Conservation (phyloP, 257 asterid genomes). For the Solanum etuberosum region DNA sequence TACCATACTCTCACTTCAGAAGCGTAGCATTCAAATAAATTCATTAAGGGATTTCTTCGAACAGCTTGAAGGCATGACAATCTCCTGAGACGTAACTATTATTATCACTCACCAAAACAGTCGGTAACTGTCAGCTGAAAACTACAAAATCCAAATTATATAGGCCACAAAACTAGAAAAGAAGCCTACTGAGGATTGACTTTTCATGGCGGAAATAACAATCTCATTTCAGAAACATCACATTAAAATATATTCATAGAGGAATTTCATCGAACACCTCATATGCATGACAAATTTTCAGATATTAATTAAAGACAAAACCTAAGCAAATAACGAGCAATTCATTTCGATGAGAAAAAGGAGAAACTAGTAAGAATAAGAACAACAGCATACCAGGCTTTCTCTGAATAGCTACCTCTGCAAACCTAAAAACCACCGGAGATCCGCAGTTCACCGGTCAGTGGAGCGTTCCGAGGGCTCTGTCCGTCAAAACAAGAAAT, state of each 20-base stretch:
- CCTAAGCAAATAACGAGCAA: neutral
- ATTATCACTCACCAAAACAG: neutral
- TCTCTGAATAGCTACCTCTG: neutral
- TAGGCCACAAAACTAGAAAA: neutral
- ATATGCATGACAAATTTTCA: neutral
- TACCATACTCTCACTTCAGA: neutral
- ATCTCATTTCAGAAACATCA: neutral
- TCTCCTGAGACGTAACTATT: neutral
- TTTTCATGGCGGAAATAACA: neutral
- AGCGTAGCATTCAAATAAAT: neutral
- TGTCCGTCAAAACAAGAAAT: neutral
- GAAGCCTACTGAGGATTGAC: neutral
- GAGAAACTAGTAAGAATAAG: neutral
- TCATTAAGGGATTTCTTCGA: neutral
- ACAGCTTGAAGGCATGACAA: neutral
- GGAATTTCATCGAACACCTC: neutral
- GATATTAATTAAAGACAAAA: neutral
- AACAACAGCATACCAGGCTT: neutral
- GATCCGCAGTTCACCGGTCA: neutral
- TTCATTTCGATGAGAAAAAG: neutral
- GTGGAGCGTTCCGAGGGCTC: neutral
- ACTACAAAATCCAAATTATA: neutral
- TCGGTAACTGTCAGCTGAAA: neutral
- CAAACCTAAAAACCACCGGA: neutral
- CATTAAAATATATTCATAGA: neutral